Base-by-base conservation (phyloP, 768 basidiomycete species). In the Lentinula lateritia region DNA sequence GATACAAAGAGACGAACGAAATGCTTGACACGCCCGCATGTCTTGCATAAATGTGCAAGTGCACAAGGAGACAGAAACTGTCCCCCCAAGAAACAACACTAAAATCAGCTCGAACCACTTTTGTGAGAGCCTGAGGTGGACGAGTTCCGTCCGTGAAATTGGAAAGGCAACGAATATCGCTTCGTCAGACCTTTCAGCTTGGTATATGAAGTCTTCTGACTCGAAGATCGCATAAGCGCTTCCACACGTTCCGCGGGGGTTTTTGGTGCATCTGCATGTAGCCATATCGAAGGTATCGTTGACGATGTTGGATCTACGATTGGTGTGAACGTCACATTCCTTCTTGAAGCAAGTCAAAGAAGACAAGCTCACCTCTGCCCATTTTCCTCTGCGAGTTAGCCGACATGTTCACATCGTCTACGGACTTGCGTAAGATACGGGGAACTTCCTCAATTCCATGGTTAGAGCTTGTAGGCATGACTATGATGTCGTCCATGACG, bases 231-330 rank as follows among this genome's bases (percentile, higher is more conserved):
- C 60, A 54, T 50, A 43, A 61, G 52, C n/a, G 43, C 43, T 48
- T 59, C 45, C 3, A 59, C 58, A 4, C 58, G 43, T 23, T 59
- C 58, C 34, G 58, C 43, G 16, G 58, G 48, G 1, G 58, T 59
- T 50, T 59, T 59, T 8, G 58, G 58, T 6, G 59, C n/a, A 60
- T 60, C 59, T n/a, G 59, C 59, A 23, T 60, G 39, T 1, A 60
- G 36, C 59, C 59, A 60, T 35, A 60, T 60, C 15, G 59, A 60
- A 12, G 59, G 50, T n/a, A 60, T 60, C 23, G 59, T 10, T 50
- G 41, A 46, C 4, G 58, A 50, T 16, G 41, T 15, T 2, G 3
- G 6, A 39, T 60, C 58, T 60, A 36, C 10, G n/a, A 58, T 18
- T 18, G 12, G 10, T 13, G 13, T 12, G 8, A 58, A 48, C 2